Conservation (phyloP, 129 eudicot species). For the Logfia minima region DNA sequence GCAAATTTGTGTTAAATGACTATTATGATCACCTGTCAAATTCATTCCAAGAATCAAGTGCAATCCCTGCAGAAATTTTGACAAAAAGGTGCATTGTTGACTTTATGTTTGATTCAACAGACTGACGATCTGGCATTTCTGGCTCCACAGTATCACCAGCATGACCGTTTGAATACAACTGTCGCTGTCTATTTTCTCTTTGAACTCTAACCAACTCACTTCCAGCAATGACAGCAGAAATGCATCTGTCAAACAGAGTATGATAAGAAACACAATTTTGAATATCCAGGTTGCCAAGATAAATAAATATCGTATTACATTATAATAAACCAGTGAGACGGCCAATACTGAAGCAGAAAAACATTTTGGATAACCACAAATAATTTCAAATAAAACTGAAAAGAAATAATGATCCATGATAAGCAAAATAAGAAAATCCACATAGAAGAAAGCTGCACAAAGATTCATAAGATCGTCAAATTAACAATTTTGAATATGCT, state of each 20-base stretch:
- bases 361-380: not conserved
- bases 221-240: slow-evolving; percentile 89
- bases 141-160: slow-evolving; percentile 57
- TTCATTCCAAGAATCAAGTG: slow-evolving; percentile 86
- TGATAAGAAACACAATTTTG: not conserved
- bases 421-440: not conserved
- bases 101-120: slow-evolving; percentile 76
- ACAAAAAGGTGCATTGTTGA: slow-evolving; percentile 79
- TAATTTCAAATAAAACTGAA: not conserved
- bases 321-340: not conserved
- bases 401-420: not conserved
- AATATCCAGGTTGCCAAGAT: not conserved
- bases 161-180: slow-evolving; percentile 60
- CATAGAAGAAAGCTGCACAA: no score
- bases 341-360: not conserved
- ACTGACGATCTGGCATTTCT: slow-evolving; percentile 49
- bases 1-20: slow-evolving; percentile 8
- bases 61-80: slow-evolving; percentile 76
- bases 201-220: slow-evolving; percentile 82
- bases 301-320: not conserved
- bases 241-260: slow-evolving; percentile 60
- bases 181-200: slow-evolving; percentile 69
- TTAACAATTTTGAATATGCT: no score
- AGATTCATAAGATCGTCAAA: no score
- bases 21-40: slow-evolving; percentile 54